Percentiles rank a stretch among this genome's conserved stretches.
Evolutionary conservation across 176 grass and related monocot species (phyloP).

Genomic region (Microstegium vimineum): DNA sequence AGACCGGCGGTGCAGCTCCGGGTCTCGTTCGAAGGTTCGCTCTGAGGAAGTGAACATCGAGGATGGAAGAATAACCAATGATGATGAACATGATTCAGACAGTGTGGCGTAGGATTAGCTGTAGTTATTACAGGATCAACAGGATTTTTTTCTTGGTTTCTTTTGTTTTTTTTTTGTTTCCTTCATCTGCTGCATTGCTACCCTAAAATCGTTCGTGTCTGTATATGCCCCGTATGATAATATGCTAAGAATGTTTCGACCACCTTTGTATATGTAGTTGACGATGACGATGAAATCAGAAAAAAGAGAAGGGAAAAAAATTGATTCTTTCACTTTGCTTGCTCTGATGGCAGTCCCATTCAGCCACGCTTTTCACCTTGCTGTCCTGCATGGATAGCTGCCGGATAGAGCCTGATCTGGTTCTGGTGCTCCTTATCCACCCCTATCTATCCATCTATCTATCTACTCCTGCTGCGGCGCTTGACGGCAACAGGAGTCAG

Average conservation of each 20-base stretch:
- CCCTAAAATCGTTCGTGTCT: constrained; percentile 10
- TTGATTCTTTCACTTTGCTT: constrained; percentile 23
- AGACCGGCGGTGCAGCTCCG: constrained; percentile 42
- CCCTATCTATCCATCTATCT: not conserved
- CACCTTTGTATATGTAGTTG: constrained; percentile 45
- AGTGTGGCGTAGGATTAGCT: constrained; percentile 39
- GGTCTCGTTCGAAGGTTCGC: constrained; percentile 76
- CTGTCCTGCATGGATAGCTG: constrained; percentile 4
- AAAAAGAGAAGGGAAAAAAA: not conserved
- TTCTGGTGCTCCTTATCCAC: constrained; percentile 10
- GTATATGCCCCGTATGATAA: constrained; percentile 25
- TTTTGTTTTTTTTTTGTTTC: not conserved
- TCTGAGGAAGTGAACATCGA: constrained; percentile 30
- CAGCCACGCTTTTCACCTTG: constrained; percentile 14
- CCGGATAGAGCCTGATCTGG: not conserved
- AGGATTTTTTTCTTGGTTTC: not conserved
- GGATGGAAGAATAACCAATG: constrained; percentile 27
- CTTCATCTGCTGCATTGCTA: not conserved
- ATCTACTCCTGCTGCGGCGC: not conserved
- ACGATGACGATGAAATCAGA: constrained; percentile 38
- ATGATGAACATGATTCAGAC: constrained; percentile 22
- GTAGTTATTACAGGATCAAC: constrained; percentile 40
- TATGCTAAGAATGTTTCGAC: constrained; percentile 13
- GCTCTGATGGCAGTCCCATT: not conserved
- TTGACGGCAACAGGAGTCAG: constrained; percentile 13